These are phyloP conservation scores for Coriaria nepalensis DNA, from an alignment of 306 rosid genomes.

Conservation along the genomic window DNA sequence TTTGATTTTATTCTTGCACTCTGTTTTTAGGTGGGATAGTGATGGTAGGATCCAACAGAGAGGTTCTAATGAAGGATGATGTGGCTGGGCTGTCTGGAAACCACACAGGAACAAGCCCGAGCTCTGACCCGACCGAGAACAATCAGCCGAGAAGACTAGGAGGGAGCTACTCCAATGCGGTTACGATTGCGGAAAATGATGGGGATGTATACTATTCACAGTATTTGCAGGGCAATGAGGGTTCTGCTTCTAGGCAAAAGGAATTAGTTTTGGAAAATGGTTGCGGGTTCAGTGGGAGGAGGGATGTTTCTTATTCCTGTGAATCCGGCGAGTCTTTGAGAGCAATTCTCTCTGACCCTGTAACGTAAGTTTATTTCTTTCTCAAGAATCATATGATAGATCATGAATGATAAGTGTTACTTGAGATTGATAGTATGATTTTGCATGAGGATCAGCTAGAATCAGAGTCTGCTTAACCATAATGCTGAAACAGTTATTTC, in stretches of 20 bases:
- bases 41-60: constrained; percentile 49
- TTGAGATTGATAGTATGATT: no score
- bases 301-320: constrained; percentile 33
- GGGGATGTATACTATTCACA: constrained; percentile 75
- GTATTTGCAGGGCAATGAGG: constrained; percentile 62
- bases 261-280: constrained; percentile 53
- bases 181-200: constrained; percentile 51
- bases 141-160: constrained; percentile 39
- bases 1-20: neutral
- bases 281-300: constrained; percentile 81
- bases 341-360: constrained; percentile 73
- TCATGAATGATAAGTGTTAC: no score
- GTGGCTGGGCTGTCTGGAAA: constrained; percentile 32
- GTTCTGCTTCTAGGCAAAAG: constrained; percentile 53
- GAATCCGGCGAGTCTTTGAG: constrained; percentile 86
- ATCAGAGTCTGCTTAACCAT: no score
- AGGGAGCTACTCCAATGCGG: constrained; percentile 39
- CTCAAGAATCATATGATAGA: no score
- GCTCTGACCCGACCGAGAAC: constrained; percentile 27
- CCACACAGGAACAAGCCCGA: constrained; percentile 26
- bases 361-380: constrained; percentile 59
- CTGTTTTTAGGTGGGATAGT: constrained; percentile 23
- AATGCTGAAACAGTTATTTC: no score
- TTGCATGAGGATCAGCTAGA: no score
- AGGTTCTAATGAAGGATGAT: constrained; percentile 45